A percentile compares a stretch with the other conserved stretches of the same genome.
Conservation (phyloP, 2,329 filamentous ascomycete genomes). For the Chrysoporthe austroafricana region DNA sequence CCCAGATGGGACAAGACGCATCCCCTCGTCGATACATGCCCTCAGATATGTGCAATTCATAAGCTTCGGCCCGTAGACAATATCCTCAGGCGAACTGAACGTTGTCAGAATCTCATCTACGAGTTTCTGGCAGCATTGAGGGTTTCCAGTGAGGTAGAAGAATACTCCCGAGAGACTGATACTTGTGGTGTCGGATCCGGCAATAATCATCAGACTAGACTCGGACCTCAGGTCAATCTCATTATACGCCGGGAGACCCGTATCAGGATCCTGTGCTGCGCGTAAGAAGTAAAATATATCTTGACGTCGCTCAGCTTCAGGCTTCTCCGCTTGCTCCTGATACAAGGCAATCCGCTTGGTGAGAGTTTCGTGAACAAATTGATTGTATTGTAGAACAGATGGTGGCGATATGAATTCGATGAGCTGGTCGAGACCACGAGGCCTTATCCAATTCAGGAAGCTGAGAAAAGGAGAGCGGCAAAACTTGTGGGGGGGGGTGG, state of each 20-base stretch:
- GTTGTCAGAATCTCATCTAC: conserved; percentile 28
- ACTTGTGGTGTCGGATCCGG: conserved; percentile 33
- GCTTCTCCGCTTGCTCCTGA: conserved; percentile 21
- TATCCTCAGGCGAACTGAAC: conserved; percentile 29
- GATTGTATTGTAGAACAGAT: neutral
- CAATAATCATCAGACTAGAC: conserved; percentile 32
- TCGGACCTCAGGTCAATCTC: conserved; percentile 30
- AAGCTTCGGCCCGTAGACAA: conserved; percentile 32
- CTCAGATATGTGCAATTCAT: conserved; percentile 30
- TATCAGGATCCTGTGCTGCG: conserved; percentile 30
- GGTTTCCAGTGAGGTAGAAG: conserved; percentile 32
- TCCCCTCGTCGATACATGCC: conserved; percentile 35
- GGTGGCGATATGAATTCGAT: too few species aligned
- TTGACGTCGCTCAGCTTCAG: conserved; percentile 30
- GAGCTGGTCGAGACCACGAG: too few species aligned
- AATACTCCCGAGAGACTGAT: conserved; percentile 30
- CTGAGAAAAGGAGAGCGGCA: too few species aligned
- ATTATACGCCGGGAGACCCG: conserved; percentile 26
- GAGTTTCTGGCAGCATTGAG: conserved; percentile 23
- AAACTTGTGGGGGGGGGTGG: too few species aligned
- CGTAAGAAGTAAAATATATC: conserved; percentile 34
- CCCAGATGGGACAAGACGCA: conserved; percentile 32
- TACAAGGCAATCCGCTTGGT: conserved; percentile 29
- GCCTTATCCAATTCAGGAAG: too few species aligned
- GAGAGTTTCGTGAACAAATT: conserved; percentile 31